phyloP scores from a whole-genome alignment of 1,139 yeast genomes.

The Yamadazyma buinensis region DNA sequence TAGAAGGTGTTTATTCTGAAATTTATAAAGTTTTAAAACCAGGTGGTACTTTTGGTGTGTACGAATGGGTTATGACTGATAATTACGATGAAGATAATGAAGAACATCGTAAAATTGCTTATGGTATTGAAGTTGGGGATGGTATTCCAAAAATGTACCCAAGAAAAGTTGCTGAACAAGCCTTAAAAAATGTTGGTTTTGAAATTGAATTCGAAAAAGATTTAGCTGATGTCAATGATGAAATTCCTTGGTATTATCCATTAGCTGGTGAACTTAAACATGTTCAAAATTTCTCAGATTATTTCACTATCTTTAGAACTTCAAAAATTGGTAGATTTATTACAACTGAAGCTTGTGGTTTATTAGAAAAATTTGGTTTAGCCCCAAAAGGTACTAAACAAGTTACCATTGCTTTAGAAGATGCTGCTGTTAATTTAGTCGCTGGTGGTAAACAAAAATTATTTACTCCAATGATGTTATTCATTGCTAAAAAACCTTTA shows the following conservation, averaged over 20 bases:
- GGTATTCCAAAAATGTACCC: constrained; percentile 98
- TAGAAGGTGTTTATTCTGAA: constrained; percentile 94
- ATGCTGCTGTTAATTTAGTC: constrained; percentile 93
- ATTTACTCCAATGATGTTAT: constrained; percentile 96
- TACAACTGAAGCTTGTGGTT: constrained; percentile 77
- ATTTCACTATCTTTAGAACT: constrained; percentile 85
- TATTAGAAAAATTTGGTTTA: constrained; percentile 76
- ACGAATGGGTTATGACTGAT: constrained; percentile 99
- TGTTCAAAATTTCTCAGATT: constrained; percentile 74
- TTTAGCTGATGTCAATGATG: constrained; percentile 79
- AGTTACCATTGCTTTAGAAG: constrained; percentile 91
- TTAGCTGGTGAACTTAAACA: constrained; percentile 90
- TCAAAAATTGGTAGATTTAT: constrained; percentile 79
- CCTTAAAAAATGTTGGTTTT: constrained; percentile 85
- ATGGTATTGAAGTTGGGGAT: constrained; percentile 97
- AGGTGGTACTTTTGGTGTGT: constrained; percentile 96
- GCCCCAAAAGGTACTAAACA: constrained; percentile 93
- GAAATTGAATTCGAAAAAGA: constrained; percentile 72
- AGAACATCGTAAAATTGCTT: constrained; percentile 91
- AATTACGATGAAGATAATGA: constrained; percentile 80
- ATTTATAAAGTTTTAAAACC: constrained; percentile 91
- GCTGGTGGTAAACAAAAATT: constrained; percentile 86
- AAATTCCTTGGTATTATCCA: constrained; percentile 97
- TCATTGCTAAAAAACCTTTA: constrained; percentile 74
- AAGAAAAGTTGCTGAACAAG: constrained; percentile 81